phyloP scores from a whole-genome alignment of 371 early-diverging fungal genomes.

The Mycotypha africana region DNA sequence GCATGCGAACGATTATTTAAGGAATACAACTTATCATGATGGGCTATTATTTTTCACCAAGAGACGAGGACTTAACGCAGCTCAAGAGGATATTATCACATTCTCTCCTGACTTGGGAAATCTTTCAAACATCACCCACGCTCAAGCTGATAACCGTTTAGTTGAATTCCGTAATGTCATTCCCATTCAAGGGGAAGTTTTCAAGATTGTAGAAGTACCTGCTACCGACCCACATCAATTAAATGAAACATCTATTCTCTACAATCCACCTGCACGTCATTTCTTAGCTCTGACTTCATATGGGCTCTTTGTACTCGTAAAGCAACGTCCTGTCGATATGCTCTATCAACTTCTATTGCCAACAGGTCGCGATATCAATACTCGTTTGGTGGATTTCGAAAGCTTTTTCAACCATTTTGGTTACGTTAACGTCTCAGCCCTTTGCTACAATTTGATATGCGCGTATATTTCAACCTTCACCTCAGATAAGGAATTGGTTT shows the following conservation, averaged over 20 bases:
- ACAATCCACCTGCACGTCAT: conserved; percentile 49
- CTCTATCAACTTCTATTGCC: conserved; percentile 45
- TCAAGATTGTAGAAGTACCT: conserved; percentile 64
- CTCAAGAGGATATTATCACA: conserved; percentile 57
- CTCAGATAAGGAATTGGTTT: background rate
- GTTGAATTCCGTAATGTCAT: conserved; percentile 18
- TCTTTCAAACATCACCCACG: conserved; percentile 22
- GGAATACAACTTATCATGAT: conserved; percentile 56
- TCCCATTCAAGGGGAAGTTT: conserved; percentile 68
- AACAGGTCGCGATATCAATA: conserved; percentile 3
- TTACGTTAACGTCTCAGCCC: conserved; percentile 4
- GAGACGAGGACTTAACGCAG: conserved; percentile 42
- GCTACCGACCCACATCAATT: conserved; percentile 12
- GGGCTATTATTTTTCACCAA: conserved; percentile 56
- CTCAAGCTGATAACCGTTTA: conserved; percentile 1
- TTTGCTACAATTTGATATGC: conserved; percentile 11
- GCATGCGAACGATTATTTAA: conserved; percentile 37
- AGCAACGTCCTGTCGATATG: conserved; percentile 78
- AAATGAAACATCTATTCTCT: conserved; percentile 64
- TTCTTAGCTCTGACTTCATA: conserved; percentile 77
- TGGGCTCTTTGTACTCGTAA: conserved; percentile 58
- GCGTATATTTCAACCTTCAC: background rate
- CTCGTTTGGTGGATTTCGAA: conserved; percentile 38
- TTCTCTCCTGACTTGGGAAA: conserved; percentile 59
- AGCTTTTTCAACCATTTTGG: conserved; percentile 56